Base-by-base conservation (phyloP, 441 rosid genomes). In the Brassica balearica region DNA sequence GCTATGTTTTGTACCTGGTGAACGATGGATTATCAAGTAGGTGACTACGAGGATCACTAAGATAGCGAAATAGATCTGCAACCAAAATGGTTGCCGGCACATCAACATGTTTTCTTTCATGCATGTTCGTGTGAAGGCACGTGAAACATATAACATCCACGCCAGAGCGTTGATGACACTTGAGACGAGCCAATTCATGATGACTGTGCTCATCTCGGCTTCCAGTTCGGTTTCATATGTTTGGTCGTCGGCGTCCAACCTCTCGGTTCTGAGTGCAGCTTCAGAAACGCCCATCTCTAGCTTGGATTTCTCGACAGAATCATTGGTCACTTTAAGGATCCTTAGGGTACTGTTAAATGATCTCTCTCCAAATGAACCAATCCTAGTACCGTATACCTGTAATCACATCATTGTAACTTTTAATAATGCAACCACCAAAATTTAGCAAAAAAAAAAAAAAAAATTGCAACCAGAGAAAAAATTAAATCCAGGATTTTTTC, bases 291-390 rank as follows among this genome's bases (percentile, higher is more conserved):
- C 96, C 94, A 90, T 81, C 46, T 83, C 90, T 82, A 92, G 51
- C 82, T 92, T 87, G 20, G 88, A 85, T 61, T 91, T 90, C 88
- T 75, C 82, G 60, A 93, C 82, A 62, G 91, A 84, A 15, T 88
- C 89, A 60, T 84, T 58, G 62, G 4, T 58, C 62, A 58, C 6
- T 58, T 19, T 58, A 58, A 58, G 62, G 61, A 56, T 56, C 61
- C 11, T 91, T 83, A 94, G 77, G 73, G 95, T 92, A 85, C 91
- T 90, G 41, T 89, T 88, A 72, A 94, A 94, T 64, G 96, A 93
- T 81, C 73, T 90, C 86, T 96, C 94, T 0, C 81, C 82, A 48
- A 96, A 92, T 68, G 78, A 85, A 76, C 89, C 85, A 79, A 84
- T 86, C 80, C 88, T 87, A 80, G 88, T 72, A 46, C 95, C 93